Conservation (phyloP, 495 filamentous ascomycete genomes). For the Acidiella bohemica region DNA sequence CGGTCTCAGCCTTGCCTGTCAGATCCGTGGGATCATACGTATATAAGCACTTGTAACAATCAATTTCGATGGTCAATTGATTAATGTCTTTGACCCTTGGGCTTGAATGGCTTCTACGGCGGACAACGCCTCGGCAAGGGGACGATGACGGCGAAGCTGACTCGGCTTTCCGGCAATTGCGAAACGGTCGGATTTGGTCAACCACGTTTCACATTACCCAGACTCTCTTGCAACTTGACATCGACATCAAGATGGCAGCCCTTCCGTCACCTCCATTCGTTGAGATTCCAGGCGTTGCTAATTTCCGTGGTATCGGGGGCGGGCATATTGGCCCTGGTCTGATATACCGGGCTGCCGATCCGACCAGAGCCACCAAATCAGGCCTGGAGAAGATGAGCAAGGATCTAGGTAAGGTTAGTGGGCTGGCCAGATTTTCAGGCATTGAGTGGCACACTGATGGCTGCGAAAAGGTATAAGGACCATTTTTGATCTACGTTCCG, state of each 20-base stretch:
- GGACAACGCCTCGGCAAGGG: too few species aligned
- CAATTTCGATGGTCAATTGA: too few species aligned
- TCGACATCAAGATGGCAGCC: conserved; percentile 2
- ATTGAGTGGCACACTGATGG: neutral
- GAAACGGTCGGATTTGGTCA: too few species aligned
- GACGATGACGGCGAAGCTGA: too few species aligned
- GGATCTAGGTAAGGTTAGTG: conserved; percentile 17
- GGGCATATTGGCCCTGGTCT: conserved; percentile 21
- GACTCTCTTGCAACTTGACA: too few species aligned
- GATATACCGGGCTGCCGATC: conserved; percentile 28
- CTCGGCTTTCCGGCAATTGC: too few species aligned
- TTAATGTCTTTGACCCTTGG: too few species aligned
- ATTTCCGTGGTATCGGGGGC: conserved; percentile 29
- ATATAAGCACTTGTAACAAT: too few species aligned
- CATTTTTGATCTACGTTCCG: conserved; percentile 27
- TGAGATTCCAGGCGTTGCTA: conserved; percentile 23
- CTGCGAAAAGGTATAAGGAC: conserved; percentile 16
- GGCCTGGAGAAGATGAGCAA: conserved; percentile 20
- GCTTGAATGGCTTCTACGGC: too few species aligned
- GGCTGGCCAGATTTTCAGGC: neutral
- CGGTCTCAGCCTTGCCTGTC: too few species aligned
- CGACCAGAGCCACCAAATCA: conserved; percentile 16
- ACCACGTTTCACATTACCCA: too few species aligned
- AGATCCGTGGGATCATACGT: too few species aligned
- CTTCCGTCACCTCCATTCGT: conserved; percentile 27